Conservation (phyloP, 208 protist genomes). For the Crithidia thermophila region DNA sequence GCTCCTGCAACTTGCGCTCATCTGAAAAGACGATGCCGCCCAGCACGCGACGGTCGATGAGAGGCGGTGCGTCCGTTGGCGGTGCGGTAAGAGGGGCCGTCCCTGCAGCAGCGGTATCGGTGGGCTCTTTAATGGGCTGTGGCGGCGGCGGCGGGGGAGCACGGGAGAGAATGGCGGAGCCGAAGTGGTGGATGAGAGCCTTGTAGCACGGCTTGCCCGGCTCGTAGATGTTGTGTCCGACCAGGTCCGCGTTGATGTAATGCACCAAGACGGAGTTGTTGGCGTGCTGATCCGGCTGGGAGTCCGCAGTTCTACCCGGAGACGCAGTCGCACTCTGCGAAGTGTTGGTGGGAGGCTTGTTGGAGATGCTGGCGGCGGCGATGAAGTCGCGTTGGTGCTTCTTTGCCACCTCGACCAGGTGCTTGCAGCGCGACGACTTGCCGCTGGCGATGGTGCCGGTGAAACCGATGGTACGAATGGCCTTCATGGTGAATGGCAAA, state of each 20-base stretch:
- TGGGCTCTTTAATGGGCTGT: too few species aligned
- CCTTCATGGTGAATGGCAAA: constrained; percentile 8
- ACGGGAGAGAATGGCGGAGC: constrained; percentile 40
- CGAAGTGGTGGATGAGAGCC: constrained; percentile 60
- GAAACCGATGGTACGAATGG: constrained; percentile 54
- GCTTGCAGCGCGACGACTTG: constrained; percentile 70
- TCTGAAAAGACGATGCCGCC: constrained; percentile 61
- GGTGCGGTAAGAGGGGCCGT: background rate
- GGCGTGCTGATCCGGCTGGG: too few species aligned
- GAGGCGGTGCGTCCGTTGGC: constrained; percentile 3
- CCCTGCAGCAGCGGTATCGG: background rate
- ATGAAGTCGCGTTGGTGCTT: constrained; percentile 10
- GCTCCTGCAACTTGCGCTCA: constrained; percentile 38
- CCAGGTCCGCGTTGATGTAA: constrained; percentile 67
- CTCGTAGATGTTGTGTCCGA: constrained; percentile 73
- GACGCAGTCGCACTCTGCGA: too few species aligned
- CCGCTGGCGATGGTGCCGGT: constrained; percentile 85
- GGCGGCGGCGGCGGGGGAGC: background rate
- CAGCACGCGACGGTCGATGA: constrained; percentile 58
- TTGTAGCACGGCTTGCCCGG: constrained; percentile 75
- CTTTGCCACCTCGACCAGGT: constrained; percentile 42
- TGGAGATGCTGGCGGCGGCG: background rate
- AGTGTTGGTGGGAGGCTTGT: background rate
- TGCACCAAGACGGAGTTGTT: constrained; percentile 28
- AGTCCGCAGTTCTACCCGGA: too few species aligned